These are phyloP conservation scores for Novakomyces olei DNA, from an alignment of 805 yeast species.

Conservation along the genomic window DNA sequence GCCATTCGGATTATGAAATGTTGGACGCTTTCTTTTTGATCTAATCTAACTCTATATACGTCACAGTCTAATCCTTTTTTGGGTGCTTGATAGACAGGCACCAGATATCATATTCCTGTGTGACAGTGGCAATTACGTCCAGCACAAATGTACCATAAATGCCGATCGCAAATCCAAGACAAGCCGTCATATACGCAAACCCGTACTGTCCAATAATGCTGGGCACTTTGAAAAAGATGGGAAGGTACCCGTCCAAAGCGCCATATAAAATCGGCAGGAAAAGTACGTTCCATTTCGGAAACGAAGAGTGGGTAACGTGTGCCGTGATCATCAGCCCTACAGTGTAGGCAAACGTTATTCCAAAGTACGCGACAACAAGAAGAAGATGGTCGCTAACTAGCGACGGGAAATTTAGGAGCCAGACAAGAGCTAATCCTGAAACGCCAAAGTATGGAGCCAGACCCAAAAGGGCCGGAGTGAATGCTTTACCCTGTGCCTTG, in stretches of 20 bases:
- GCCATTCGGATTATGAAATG: no score
- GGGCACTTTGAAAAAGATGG: constrained; percentile 20
- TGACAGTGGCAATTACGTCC: constrained; percentile 53
- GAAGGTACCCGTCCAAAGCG: constrained; percentile 19
- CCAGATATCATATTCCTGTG: not conserved
- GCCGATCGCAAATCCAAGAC: constrained; percentile 32
- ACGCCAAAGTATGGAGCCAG: constrained; percentile 46
- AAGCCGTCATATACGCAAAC: constrained; percentile 27
- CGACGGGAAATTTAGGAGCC: constrained; percentile 27
- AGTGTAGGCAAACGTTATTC: constrained; percentile 36
- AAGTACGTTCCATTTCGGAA: constrained; percentile 56
- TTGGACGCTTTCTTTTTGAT: no score
- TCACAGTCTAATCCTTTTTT: no score
- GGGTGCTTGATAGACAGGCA: not conserved
- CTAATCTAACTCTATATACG: no score
- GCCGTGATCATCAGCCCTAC: constrained; percentile 34
- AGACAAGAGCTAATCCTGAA: constrained; percentile 25
- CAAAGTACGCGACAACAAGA: constrained; percentile 61
- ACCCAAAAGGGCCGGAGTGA: constrained; percentile 26
- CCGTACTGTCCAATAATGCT: constrained; percentile 13
- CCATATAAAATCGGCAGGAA: constrained; percentile 23
- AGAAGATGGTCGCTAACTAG: constrained; percentile 24
- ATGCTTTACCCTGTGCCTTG: constrained; percentile 14
- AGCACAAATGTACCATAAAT: constrained; percentile 38
- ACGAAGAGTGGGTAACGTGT: constrained; percentile 63